phyloP scores from a whole-genome alignment of 2,329 filamentous ascomycete genomes.

The Chalara sp. region DNA sequence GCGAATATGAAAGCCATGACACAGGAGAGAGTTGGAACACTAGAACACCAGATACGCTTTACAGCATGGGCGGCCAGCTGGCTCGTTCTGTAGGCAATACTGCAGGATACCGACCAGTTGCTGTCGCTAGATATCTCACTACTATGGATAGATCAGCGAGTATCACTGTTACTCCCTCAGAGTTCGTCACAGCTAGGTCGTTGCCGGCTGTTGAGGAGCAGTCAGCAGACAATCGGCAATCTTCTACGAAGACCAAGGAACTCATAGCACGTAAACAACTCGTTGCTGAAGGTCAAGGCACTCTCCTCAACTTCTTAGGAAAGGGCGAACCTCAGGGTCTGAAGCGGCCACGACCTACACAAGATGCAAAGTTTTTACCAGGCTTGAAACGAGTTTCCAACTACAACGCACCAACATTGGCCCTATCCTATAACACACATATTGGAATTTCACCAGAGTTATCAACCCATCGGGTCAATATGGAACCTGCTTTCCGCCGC shows the following conservation, averaged over 20 bases:
- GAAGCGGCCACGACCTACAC: not conserved
- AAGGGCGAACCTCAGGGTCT: constrained; percentile 12
- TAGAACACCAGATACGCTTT: constrained; percentile 16
- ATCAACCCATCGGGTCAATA: constrained; percentile 16
- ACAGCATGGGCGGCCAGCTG: constrained; percentile 16
- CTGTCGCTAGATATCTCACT: constrained; percentile 36
- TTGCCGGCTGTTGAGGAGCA: constrained; percentile 24
- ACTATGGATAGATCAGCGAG: constrained; percentile 56
- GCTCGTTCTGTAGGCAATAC: constrained; percentile 16
- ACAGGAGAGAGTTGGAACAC: constrained; percentile 31
- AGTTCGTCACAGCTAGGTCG: constrained; percentile 24
- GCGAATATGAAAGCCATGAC: constrained; percentile 36
- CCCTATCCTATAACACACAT: no score
- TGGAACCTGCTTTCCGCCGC: constrained; percentile 9
- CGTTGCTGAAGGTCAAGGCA: constrained; percentile 16
- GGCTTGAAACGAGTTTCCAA: not conserved
- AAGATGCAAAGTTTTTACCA: not conserved
- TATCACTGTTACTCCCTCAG: constrained; percentile 46
- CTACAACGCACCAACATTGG: not conserved
- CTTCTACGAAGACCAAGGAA: not conserved
- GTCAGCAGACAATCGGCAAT: constrained; percentile 12
- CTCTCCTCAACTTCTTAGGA: constrained; percentile 20
- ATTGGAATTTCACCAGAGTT: constrained; percentile 15
- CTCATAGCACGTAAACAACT: constrained; percentile 1
- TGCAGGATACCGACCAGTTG: constrained; percentile 19